phyloP scores from a whole-genome alignment of 2,329 filamentous ascomycete species.

The Ceratocystis eucalypticola region DNA sequence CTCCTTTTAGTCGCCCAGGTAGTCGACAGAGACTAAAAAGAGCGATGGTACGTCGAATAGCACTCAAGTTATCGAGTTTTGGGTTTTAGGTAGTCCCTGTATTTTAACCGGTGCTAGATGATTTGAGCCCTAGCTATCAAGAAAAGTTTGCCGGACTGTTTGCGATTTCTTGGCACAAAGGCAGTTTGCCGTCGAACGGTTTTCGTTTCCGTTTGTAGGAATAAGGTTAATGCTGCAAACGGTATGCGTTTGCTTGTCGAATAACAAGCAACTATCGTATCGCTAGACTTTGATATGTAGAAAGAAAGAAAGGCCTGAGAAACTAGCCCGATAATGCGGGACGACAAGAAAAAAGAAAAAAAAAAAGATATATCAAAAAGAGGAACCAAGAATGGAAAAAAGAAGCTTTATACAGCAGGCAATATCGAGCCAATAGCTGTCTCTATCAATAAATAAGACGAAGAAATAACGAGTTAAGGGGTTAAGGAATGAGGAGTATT shows the following conservation, averaged over 20 bases:
- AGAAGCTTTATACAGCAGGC: neutral
- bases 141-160: neutral
- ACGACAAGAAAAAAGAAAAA: neutral
- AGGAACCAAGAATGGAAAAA: neutral
- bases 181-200: neutral
- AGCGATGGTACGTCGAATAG: neutral
- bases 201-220: neutral
- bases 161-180: neutral
- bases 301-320: neutral
- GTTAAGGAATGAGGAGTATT: constrained; percentile 12
- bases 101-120: neutral
- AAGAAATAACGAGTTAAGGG: constrained; percentile 9
- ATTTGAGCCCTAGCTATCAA: neutral
- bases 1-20: constrained; percentile 13
- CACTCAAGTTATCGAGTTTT: neutral
- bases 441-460: neutral
- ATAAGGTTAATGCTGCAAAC: neutral
- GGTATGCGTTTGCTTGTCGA: neutral
- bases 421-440: neutral
- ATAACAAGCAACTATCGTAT: neutral
- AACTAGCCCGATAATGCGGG: neutral
- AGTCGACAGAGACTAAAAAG: neutral
- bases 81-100: neutral
- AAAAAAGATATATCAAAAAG: neutral
- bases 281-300: neutral